Conservation (phyloP, 257 asterid genomes). For the Striga asiatica region DNA sequence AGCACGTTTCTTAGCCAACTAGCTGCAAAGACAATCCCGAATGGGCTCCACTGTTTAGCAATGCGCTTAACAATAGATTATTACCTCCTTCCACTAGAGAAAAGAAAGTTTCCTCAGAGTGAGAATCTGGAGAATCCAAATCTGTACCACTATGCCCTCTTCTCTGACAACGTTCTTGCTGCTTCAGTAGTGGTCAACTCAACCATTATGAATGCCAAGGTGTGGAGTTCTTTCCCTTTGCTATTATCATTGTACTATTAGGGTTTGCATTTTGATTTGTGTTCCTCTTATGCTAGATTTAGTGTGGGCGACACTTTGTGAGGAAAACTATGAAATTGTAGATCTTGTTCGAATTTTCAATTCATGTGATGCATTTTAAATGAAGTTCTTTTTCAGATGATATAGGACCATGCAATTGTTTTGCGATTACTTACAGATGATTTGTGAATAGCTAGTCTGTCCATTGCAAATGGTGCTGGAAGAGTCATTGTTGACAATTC, state of each 20-base stretch:
- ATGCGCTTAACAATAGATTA: conserved; percentile 89
- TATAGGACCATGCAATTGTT: too few species aligned
- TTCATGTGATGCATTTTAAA: too few species aligned
- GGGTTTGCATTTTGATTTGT: conserved; percentile 8
- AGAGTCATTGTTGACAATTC: too few species aligned
- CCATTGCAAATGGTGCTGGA: too few species aligned
- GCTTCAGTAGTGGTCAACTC: conserved; percentile 98
- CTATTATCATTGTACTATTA: conserved; percentile 4
- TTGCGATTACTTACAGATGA: too few species aligned
- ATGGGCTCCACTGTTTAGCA: conserved; percentile 87
- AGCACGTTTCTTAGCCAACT: background rate
- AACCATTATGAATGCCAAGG: conserved; percentile 83
- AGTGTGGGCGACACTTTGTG: too few species aligned
- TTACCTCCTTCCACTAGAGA: conserved; percentile 74
- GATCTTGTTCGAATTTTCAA: too few species aligned
- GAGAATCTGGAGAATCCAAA: conserved; percentile 82
- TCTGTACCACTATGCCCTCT: conserved; percentile 88
- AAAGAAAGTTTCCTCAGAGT: conserved; percentile 66
- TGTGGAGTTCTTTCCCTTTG: conserved; percentile 14
- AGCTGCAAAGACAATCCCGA: conserved; percentile 67
- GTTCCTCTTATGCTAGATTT: too few species aligned
- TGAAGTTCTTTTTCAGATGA: too few species aligned
- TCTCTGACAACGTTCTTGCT: conserved; percentile 96
- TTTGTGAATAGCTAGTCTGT: too few species aligned
- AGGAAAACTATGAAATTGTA: too few species aligned